Base-by-base conservation (phyloP, 2,329 filamentous ascomycete species). In the Aciculosporium take region DNA sequence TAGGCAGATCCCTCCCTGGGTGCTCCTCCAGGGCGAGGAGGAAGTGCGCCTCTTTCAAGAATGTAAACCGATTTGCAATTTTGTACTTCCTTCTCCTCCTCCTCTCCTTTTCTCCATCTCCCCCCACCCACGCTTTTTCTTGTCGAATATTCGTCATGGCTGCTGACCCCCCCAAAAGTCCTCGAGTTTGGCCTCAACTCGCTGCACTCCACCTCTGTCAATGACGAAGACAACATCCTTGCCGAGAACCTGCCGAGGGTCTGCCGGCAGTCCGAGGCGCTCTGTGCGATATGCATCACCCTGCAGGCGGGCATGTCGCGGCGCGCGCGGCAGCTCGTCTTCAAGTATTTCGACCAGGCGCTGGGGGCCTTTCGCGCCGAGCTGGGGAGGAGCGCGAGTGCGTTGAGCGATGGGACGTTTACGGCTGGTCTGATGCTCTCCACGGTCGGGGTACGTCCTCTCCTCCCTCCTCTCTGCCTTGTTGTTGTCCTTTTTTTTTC, bases 201-300 rank as follows among this genome's bases (percentile, higher is more conserved):
- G 23, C 18, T 40, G 3, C 6, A 5, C 23, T 40, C 39, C 4
- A 40, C 39, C 18, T 34, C 39, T 12, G 31, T 40, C 12, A 34
- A 40, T 34, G 39, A 40, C 4, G 18, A 40, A n/a, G 39, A 40
- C 15, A 40, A 40, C 24, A n/a, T 40, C 1, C 24, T 40, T 9
- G 17, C 17, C 23, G 15, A 34, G 9, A 21, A 28, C 10, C 25
- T 40, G 5, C 39, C 39, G 5, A 13, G 15, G 12, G 9, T 35
- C 13, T 40, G 23, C 15, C 17, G 21, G 24, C 17, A 40, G 24
- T 40, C 39, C 12, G 31, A 34, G 6, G 30, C 39, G 13, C 17
- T 40, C 28, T 40, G 39, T 12, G 30, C 31, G 23, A 21, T 21
- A 34, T 40, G 39, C 17, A 25, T 40, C 24, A 35, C 39, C 24